Conservation (phyloP, 495 filamentous ascomycete species). For the Massariosphaeria phaeospora region DNA sequence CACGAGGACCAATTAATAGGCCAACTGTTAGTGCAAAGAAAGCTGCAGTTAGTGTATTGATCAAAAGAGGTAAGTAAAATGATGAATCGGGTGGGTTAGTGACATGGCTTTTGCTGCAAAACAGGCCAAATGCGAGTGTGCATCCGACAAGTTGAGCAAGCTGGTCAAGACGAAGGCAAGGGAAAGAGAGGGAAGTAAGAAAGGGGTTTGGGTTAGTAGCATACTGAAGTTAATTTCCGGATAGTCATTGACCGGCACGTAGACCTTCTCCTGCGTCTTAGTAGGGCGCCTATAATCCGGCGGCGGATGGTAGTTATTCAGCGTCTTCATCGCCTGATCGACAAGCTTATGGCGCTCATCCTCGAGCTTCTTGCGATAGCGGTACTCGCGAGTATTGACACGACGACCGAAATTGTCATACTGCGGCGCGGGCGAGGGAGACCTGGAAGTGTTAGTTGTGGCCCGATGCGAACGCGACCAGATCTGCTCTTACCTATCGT, state of each 20-base stretch:
- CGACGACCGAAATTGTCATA: conserved; percentile 98
- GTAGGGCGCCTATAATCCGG: conserved; percentile 95
- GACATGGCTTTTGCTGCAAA: conserved; percentile 26
- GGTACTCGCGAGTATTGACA: conserved; percentile 96
- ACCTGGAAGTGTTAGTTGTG: conserved; percentile 55
- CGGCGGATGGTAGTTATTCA: conserved; percentile 96
- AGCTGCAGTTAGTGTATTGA: conserved; percentile 83
- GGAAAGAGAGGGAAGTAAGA: conserved; percentile 40
- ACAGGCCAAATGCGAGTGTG: conserved; percentile 40
- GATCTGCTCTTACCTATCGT: conserved; percentile 84
- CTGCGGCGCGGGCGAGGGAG: conserved; percentile 89
- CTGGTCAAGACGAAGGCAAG: conserved; percentile 42
- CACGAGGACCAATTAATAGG: conserved; percentile 99
- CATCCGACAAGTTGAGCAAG: conserved; percentile 47
- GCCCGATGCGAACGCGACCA: no score
- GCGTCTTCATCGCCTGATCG: conserved; percentile 96
- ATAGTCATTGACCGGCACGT: conserved; percentile 99
- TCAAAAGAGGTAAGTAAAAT: conserved; percentile 35
- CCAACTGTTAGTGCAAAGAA: conserved; percentile 92
- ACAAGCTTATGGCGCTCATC: conserved; percentile 97
- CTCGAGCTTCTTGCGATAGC: conserved; percentile 94
- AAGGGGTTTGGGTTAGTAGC: conserved; percentile 49
- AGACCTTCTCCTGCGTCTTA: conserved; percentile 99
- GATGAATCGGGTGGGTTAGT: conserved; percentile 50
- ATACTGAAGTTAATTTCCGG: conserved; percentile 99